Conservation (phyloP, 805 yeast species). For the Starmerella stigmatis region DNA sequence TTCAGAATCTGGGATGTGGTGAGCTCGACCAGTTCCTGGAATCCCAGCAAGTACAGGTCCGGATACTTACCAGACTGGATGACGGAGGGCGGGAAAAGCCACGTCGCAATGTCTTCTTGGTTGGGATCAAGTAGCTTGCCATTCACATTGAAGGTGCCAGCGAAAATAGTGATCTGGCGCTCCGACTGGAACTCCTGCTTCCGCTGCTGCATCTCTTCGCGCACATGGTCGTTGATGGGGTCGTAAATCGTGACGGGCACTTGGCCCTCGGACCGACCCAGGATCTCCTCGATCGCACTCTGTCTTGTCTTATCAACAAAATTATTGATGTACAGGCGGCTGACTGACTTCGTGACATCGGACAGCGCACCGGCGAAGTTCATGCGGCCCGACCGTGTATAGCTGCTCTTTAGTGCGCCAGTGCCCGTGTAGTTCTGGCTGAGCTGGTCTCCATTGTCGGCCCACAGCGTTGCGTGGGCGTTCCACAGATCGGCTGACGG, state of each 20-base stretch:
- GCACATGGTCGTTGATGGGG: constrained; percentile 80
- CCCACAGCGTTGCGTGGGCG: constrained; percentile 88
- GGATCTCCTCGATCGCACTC: constrained; percentile 70
- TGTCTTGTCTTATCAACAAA: constrained; percentile 89
- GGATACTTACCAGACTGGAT: constrained; percentile 36
- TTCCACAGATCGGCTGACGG: constrained; percentile 46
- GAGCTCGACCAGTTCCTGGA: constrained; percentile 88
- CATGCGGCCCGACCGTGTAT: constrained; percentile 92
- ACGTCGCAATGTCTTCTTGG: constrained; percentile 45
- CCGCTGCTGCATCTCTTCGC: constrained; percentile 45
- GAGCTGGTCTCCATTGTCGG: constrained; percentile 95
- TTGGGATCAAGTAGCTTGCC: constrained; percentile 43
- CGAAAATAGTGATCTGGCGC: constrained; percentile 52
- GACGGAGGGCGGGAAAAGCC: constrained; percentile 62
- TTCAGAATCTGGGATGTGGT: constrained; percentile 83
- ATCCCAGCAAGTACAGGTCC: constrained; percentile 77
- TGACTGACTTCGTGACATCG: constrained; percentile 91
- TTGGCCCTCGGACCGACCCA: constrained; percentile 73
- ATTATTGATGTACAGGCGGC: constrained; percentile 89
- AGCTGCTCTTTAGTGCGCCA: constrained; percentile 89
- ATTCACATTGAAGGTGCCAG: constrained; percentile 82
- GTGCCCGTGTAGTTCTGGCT: constrained; percentile 96
- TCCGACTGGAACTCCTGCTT: constrained; percentile 47
- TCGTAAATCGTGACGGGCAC: constrained; percentile 65
- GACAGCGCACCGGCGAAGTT: constrained; percentile 93